Base-by-base conservation (phyloP, 352 stramenopile species). In the Globisporangium iwayamae region DNA sequence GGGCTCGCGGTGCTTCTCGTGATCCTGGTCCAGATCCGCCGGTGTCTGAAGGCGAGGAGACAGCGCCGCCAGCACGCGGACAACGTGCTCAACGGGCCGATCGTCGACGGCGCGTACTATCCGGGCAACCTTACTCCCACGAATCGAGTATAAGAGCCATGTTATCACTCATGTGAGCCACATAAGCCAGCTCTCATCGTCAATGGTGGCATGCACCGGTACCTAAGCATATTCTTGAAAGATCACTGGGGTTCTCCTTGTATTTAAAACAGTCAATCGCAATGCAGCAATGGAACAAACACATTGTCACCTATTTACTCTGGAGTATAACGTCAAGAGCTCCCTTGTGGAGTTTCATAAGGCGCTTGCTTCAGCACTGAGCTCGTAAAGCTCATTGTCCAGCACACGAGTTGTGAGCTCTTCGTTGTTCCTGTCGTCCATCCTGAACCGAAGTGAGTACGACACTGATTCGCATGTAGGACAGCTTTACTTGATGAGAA, bases 1-100 rank as follows among this genome's bases (percentile, higher is more conserved):
- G 62, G 43, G 2, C 41, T 57, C 34, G 14, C 32, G 9, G 30
- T 67, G 28, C 55, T 81, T 16, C 65, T 81, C 30, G 34, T 85
- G 18, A 65, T 63, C 10, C 39, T 67, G 8, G 47, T 75, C 18
- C 43, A 53, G 30, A 65, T 56, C 9, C 41, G 39, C 11, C 43
- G 53, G 8, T 68, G 55, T 28, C 11, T 47, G 36, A 56, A 28
- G n/a, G 46, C 62, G 22, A 50, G 38, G 9, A 47, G 18, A 36
- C 8, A 50, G 25, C 39, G 50, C 22, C 30, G 34, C 22, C 14
- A 20, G 36, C 46, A 51, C n/a, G 56, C 56, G 25, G 55, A 22
- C 20, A 43, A 22, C 14, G 52, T 18, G 34, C 25, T 51, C 22
- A 28, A 50, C 16, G 48, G 14, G 1, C 18, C 36, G 30, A 25